phyloP scores from a whole-genome alignment of 768 basidiomycete genomes.

The Lentinula lateritia region DNA sequence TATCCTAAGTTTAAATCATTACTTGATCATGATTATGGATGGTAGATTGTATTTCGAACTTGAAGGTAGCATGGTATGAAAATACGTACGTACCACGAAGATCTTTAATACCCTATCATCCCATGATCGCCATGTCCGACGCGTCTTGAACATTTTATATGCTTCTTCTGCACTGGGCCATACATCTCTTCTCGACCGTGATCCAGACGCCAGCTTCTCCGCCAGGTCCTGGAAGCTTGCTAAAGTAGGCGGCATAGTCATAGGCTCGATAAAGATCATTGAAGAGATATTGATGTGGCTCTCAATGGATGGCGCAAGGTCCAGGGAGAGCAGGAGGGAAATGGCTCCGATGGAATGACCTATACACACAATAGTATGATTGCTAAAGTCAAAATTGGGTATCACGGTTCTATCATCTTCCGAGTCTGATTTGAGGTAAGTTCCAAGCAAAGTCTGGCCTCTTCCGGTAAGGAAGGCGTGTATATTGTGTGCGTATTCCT shows the following conservation, averaged over 20 bases:
- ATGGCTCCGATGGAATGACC: constrained; percentile 52
- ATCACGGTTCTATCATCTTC: neutral
- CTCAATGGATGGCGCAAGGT: constrained; percentile 12
- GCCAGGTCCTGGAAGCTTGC: neutral
- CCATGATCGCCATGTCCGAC: constrained; percentile 41
- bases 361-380: constrained; percentile 42
- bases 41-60: too few relatives aligned
- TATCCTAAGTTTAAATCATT: neutral
- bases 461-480: constrained; percentile 43
- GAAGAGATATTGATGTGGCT: constrained; percentile 22
- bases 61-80: too few relatives aligned
- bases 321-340: neutral
- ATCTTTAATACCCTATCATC: constrained; percentile 40
- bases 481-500: constrained; percentile 43
- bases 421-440: constrained; percentile 26
- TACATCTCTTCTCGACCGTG: constrained; percentile 26
- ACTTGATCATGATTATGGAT: too few relatives aligned
- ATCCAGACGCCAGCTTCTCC: neutral
- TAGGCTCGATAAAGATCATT: constrained; percentile 41
- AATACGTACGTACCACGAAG: constrained; percentile 33
- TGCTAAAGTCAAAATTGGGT: constrained; percentile 6
- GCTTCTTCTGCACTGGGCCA: constrained; percentile 51
- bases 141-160: constrained; percentile 27
- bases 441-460: constrained; percentile 41
- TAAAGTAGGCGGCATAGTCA: constrained; percentile 24